Conservation (phyloP, 2,329 filamentous ascomycete genomes). For the Phialocephala subalpina region DNA sequence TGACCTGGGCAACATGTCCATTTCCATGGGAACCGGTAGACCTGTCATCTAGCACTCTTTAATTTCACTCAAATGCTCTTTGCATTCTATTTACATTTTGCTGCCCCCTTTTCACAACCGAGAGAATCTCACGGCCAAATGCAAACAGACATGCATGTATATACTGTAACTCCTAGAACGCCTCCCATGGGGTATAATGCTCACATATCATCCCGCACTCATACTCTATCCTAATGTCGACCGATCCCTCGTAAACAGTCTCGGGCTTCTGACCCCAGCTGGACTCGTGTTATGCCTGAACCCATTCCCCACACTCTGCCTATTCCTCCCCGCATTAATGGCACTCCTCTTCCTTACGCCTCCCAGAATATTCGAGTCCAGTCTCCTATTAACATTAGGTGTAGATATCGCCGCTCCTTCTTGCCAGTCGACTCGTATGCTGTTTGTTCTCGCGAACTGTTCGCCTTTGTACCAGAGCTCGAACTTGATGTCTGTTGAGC, state of each 20-base stretch:
- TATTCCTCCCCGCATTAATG: neutral
- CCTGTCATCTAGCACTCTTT: no score
- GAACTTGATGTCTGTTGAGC: conserved; percentile 14
- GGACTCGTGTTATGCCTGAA: neutral
- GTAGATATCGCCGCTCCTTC: neutral
- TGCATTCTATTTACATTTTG: no score
- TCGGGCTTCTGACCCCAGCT: neutral
- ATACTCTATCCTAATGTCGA: neutral
- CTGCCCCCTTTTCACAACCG: no score
- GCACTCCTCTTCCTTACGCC: neutral
- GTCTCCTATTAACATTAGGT: neutral
- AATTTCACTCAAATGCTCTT: no score
- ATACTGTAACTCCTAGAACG: neutral
- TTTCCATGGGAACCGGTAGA: no score
- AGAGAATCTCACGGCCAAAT: neutral
- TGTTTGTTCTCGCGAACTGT: neutral
- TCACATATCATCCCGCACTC: neutral
- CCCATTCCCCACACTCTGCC: neutral
- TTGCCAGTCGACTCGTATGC: conserved; percentile 1
- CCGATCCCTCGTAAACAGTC: neutral
- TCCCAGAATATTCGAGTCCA: neutral
- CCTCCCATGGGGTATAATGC: neutral
- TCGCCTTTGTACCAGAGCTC: conserved; percentile 14
- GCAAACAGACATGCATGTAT: neutral
- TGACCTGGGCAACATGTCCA: no score